Evolutionary conservation across 805 yeast species (phyloP).

Genomic region (Blastobotrys mokoenaii): DNA sequence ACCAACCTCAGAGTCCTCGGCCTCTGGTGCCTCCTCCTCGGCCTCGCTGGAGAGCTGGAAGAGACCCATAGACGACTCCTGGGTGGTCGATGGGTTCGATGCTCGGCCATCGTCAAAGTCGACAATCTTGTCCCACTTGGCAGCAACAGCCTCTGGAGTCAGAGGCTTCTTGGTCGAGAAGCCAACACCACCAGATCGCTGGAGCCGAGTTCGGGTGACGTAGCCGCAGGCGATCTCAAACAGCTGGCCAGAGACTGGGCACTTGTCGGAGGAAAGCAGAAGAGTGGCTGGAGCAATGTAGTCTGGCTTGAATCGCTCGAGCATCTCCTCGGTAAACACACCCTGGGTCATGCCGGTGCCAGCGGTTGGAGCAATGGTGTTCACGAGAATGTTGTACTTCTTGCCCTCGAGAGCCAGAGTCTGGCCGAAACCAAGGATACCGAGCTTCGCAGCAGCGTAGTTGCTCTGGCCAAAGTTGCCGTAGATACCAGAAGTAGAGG

Average conservation of each 20-base stretch:
- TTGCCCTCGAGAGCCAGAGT: conserved; percentile 90
- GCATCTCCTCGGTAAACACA: conserved; percentile 70
- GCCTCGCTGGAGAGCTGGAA: conserved; percentile 40
- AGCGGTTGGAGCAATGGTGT: conserved; percentile 93
- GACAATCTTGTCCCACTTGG: conserved; percentile 55
- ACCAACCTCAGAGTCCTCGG: conserved; percentile 29
- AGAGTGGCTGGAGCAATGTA: conserved; percentile 89
- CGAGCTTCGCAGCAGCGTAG: conserved; percentile 90
- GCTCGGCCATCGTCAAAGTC: conserved; percentile 53
- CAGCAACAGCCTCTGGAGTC: conserved; percentile 62
- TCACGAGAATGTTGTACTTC: conserved; percentile 63
- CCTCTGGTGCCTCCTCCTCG: conserved; percentile 35
- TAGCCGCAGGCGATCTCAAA: conserved; percentile 96
- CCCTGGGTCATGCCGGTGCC: conserved; percentile 96
- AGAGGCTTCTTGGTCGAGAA: conserved; percentile 37
- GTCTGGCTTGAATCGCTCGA: conserved; percentile 75
- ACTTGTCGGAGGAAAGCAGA: conserved; percentile 63
- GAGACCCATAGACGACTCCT: conserved; percentile 75
- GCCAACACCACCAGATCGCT: conserved; percentile 79
- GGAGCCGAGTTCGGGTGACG: conserved; percentile 93
- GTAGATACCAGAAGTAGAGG: conserved; percentile 94
- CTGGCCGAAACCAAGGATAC: conserved; percentile 73
- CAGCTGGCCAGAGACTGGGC: conserved; percentile 68
- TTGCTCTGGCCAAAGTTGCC: conserved; percentile 98
- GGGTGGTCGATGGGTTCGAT: conserved; percentile 50